Evolutionary conservation across 345 rosid species (phyloP).

Genomic region (Acer negundo): DNA sequence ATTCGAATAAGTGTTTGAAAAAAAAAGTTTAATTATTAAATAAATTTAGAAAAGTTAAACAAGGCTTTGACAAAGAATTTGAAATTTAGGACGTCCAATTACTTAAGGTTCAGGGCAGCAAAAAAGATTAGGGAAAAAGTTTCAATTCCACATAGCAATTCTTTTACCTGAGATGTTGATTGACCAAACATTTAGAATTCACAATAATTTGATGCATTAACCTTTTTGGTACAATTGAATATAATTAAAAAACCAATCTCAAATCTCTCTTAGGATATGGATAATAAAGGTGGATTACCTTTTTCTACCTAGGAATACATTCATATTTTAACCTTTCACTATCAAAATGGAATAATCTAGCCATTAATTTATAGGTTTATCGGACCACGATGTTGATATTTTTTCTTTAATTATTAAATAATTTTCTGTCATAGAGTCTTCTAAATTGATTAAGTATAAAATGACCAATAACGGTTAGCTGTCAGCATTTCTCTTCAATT

Average conservation of each 20-base stretch:
- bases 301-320: slow-evolving; percentile 14
- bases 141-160: not conserved
- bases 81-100: not conserved
- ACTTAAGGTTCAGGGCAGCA: not conserved
- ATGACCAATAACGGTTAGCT: slow-evolving; percentile 12
- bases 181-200: slow-evolving; percentile 1
- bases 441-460: slow-evolving; percentile 6
- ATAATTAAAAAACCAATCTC: slow-evolving; percentile 17
- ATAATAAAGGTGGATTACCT: slow-evolving; percentile 22
- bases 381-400: slow-evolving; percentile 22
- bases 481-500: slow-evolving; percentile 26
- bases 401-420: slow-evolving; percentile 12
- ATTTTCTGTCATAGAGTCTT: slow-evolving; percentile 7
- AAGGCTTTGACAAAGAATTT: not conserved
- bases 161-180: slow-evolving; percentile 3
- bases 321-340: slow-evolving; percentile 20
- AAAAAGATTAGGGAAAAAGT: not conserved
- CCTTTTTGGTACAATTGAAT: not conserved
- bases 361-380: slow-evolving; percentile 17
- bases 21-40: too few species aligned
- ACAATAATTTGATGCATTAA: slow-evolving; percentile 22
- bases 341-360: slow-evolving; percentile 13
- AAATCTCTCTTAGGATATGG: slow-evolving; percentile 33
- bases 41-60: not conserved
- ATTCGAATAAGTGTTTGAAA: not conserved